Evolutionary conservation across 345 rosid species (phyloP).

Genomic region (Punica granatum): DNA sequence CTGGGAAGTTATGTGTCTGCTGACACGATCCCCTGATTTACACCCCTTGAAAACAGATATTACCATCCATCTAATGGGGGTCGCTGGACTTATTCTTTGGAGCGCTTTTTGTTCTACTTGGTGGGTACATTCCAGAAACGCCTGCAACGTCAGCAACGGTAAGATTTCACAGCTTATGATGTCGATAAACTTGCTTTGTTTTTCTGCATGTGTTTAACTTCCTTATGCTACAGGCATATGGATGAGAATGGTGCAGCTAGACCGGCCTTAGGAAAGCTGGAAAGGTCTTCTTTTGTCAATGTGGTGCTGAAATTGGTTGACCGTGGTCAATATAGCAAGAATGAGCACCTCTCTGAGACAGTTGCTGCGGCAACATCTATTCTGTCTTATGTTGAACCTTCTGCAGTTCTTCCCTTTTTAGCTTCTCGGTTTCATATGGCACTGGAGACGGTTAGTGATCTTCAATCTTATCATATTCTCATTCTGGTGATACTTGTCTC

Average conservation of each 20-base stretch:
- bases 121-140: constrained; percentile 88
- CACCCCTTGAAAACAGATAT: constrained; percentile 46
- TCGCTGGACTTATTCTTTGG: constrained; percentile 97
- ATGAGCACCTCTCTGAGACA: constrained; percentile 94
- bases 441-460: constrained; percentile 88
- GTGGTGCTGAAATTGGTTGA: constrained; percentile 77
- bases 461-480: constrained; percentile 1
- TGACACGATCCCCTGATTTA: background rate
- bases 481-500: background rate
- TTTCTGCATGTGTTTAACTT: constrained; percentile 24
- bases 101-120: constrained; percentile 68
- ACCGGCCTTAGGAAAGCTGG: constrained; percentile 52
- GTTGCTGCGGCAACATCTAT: constrained; percentile 95
- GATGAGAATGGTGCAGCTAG: constrained; percentile 25
- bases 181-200: constrained; percentile 14
- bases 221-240: constrained; percentile 39
- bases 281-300: constrained; percentile 67
- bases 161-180: constrained; percentile 25
- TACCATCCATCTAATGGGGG: constrained; percentile 99
- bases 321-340: constrained; percentile 98
- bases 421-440: constrained; percentile 94
- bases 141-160: constrained; percentile 81
- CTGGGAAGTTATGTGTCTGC: background rate
- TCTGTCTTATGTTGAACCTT: constrained; percentile 91
- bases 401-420: constrained; percentile 90